Percentiles rank a stretch among this genome's conserved stretches.
Conservation (phyloP, 2,329 filamentous ascomycete genomes). For the Fonsecaea nubica region DNA sequence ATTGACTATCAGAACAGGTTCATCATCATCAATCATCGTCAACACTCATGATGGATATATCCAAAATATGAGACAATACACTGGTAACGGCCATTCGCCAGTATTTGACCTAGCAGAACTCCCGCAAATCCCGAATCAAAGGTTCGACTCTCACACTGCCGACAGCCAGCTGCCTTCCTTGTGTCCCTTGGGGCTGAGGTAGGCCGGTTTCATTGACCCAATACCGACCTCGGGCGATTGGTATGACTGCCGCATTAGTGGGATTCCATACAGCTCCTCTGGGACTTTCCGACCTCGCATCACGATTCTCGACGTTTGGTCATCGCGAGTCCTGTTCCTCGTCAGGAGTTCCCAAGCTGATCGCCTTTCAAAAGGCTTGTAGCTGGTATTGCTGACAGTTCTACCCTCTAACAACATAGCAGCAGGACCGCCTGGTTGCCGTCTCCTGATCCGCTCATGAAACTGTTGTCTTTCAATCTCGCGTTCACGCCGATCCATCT, state of each 20-base stretch:
- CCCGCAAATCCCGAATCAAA: background rate
- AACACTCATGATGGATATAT: background rate
- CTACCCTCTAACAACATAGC: slow-evolving; percentile 15
- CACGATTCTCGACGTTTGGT: background rate
- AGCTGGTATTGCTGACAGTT: background rate
- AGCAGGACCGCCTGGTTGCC: slow-evolving; percentile 7
- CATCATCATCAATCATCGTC: background rate
- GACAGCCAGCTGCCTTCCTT: background rate
- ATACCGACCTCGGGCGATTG: background rate
- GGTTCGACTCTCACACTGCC: background rate
- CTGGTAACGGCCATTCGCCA: background rate
- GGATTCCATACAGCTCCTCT: background rate
- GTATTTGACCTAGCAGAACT: background rate
- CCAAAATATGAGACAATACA: background rate
- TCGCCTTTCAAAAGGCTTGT: background rate
- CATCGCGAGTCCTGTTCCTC: background rate
- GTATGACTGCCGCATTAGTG: background rate
- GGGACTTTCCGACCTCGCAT: background rate
- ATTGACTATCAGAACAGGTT: background rate
- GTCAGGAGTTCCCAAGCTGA: background rate
- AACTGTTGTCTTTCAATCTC: slow-evolving; percentile 26
- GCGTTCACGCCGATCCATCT: slow-evolving; percentile 21
- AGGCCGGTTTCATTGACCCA: background rate
- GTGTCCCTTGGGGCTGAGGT: background rate
- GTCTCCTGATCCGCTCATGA: slow-evolving; percentile 22